Conservation (phyloP, 2,329 filamentous ascomycete species). For the Arthrocladium fulminans region DNA sequence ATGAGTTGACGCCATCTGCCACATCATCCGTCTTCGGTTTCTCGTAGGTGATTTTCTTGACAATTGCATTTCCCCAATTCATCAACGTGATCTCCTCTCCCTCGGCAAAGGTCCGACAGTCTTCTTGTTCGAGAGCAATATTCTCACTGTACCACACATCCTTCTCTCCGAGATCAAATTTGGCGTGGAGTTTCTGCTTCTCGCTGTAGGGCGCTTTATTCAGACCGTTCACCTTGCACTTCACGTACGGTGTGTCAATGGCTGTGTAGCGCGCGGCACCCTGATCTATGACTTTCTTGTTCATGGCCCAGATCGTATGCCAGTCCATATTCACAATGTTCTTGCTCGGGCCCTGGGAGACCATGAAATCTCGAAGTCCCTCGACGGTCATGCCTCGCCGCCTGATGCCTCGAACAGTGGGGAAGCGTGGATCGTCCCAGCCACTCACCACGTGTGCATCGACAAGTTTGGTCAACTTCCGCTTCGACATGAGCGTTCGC, state of each 20-base stretch:
- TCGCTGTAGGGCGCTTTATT: conserved; percentile 39
- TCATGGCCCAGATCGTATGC: conserved; percentile 45
- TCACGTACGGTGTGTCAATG: conserved; percentile 24
- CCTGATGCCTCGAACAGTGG: conserved; percentile 43
- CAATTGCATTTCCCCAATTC: conserved; percentile 27
- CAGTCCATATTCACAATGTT: conserved; percentile 43
- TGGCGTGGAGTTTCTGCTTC: conserved; percentile 27
- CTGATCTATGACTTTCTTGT: conserved; percentile 80
- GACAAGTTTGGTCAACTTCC: conserved; percentile 44
- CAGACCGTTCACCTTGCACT: conserved; percentile 49
- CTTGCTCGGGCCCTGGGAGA: conserved; percentile 42
- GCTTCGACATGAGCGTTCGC: conserved; percentile 42
- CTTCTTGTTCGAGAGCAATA: conserved; percentile 27
- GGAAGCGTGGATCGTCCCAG: conserved; percentile 45
- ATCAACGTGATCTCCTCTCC: conserved; percentile 30
- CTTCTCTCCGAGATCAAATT: conserved; percentile 28
- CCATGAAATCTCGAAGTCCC: conserved; percentile 41
- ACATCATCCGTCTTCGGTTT: conserved; percentile 16
- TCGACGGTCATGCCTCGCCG: conserved; percentile 42
- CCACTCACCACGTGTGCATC: conserved; percentile 41
- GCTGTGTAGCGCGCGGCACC: conserved; percentile 26
- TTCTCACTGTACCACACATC: conserved; percentile 26
- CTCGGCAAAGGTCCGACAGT: conserved; percentile 26
- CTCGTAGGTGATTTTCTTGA: conserved; percentile 20
- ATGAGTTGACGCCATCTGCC: conserved; percentile 16